Evolutionary conservation across 345 rosid species (phyloP), one percentile per base, ranked within the genome.

Genomic region (Cardamine chenopodiifolia): DNA sequence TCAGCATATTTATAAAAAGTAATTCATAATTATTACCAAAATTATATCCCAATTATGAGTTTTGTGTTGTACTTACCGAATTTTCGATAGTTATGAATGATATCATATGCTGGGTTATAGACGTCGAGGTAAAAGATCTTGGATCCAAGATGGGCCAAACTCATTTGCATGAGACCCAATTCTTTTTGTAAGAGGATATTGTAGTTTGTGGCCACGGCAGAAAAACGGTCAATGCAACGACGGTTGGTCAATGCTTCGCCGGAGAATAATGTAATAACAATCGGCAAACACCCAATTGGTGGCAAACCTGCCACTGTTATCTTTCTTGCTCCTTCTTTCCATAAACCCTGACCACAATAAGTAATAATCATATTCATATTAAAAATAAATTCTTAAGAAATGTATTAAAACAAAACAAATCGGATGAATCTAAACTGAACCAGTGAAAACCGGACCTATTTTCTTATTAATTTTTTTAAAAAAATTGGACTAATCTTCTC

Each of bases 231-330:
- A 32, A 93, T 45, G 61, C 97, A 93, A 15, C 57, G 77, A 17
- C 96, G 87, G 49, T 80, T 78, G 1, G 55, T 48, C 34, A 84
- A 70, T 19, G 85, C 68, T 49, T 79, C 44, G 5, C 53, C 22
- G 18, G 94, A 86, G 66, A 79, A 67, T 14, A 89, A 50, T 3
- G 97, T 90, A 62, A 91, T 91, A 3, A 91, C 81, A 15, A 79
- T 60, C 4, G 97, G 98, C 77, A 93, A 55, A 72, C 98, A 93
- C 13, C 94, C 98, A 84, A 91, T 84, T 7, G 96, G 97, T 45
- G 96, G 87, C 15, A 91, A 78, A 7, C 86, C 86, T 0, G 59
- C 60, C 18, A 91, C 73, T 0, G 29, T 9, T 7, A 93, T 73
- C 34, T 49, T 85, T 69, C 86, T 62, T 10, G 92, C 94, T 55